These are phyloP conservation scores for Suillus tomentosus DNA, from an alignment of 768 basidiomycete species.

Conservation along the genomic window DNA sequence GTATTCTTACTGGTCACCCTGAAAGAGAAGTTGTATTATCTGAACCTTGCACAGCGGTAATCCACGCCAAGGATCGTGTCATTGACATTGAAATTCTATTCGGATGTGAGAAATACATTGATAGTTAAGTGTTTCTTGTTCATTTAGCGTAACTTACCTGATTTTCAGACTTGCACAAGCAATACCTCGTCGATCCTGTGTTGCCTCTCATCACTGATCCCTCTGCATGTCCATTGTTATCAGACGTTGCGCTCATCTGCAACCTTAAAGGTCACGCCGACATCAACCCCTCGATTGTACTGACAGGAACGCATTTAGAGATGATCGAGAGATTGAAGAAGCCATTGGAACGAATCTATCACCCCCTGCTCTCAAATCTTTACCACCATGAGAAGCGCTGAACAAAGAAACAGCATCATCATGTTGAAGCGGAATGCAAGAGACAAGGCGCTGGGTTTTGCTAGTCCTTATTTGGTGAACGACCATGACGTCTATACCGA, in stretches of 20 bases:
- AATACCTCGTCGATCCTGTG: slow-evolving; percentile 48
- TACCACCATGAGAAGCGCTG: slow-evolving; percentile 21
- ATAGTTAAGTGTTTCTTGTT: slow-evolving; percentile 41
- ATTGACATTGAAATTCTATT: slow-evolving; percentile 58
- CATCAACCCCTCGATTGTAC: slow-evolving; percentile 45
- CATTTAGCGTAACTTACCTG: not conserved
- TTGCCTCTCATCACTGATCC: slow-evolving; percentile 55
- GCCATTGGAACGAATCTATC: slow-evolving; percentile 42
- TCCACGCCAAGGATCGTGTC: slow-evolving; percentile 38
- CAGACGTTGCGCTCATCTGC: slow-evolving; percentile 48
- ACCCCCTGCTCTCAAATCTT: slow-evolving; percentile 1
- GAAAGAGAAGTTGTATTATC: slow-evolving; percentile 51
- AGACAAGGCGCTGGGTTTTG: slow-evolving; percentile 34
- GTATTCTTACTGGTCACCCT: slow-evolving; percentile 59
- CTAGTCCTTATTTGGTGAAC: slow-evolving; percentile 25
- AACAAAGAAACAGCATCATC: slow-evolving; percentile 31
- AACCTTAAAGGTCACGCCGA: slow-evolving; percentile 60
- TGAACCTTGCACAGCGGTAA: slow-evolving; percentile 45
- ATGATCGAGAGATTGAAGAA: slow-evolving; percentile 48
- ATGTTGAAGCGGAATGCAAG: slow-evolving; percentile 41
- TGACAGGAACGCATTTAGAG: slow-evolving; percentile 49
- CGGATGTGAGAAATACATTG: slow-evolving; percentile 53
- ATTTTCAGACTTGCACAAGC: slow-evolving; percentile 42
- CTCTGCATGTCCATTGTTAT: slow-evolving; percentile 41
- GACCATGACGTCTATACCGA: slow-evolving; percentile 40